Conservation (phyloP, 306 rosid species). For the Quercus mongolica region DNA sequence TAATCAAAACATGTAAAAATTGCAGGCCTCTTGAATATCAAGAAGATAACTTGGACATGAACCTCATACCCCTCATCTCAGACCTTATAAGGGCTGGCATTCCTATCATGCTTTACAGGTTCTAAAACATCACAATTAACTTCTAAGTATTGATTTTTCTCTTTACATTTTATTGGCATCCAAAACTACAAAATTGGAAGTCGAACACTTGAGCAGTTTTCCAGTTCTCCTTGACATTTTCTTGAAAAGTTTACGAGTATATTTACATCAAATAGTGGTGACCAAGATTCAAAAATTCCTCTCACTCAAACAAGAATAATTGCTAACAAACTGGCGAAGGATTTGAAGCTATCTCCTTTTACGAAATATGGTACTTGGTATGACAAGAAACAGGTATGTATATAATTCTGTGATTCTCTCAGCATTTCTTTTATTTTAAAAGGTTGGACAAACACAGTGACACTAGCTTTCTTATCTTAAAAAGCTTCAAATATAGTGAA, state of each 20-base stretch:
- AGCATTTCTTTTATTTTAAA: not conserved
- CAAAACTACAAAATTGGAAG: not conserved
- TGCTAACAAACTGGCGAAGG: not conserved
- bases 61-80: not conserved
- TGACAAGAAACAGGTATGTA: not conserved
- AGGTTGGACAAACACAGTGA: no score
- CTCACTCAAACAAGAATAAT: not conserved
- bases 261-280: not conserved
- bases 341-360: not conserved
- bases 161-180: not conserved
- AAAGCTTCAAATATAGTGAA: no score
- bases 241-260: not conserved
- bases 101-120: constrained; percentile 9
- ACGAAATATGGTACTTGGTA: not conserved
- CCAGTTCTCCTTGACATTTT: not conserved
- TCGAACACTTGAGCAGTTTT: not conserved
- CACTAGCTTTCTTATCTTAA: no score
- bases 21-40: not conserved
- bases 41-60: not conserved
- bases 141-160: not conserved
- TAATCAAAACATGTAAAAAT: not conserved
- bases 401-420: not conserved
- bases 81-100: constrained; percentile 2
- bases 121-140: not conserved
- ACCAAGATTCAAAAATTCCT: constrained; percentile 3